Evolutionary conservation across 176 grass and related monocot species (phyloP).

Genomic region (Lolium rigidum): DNA sequence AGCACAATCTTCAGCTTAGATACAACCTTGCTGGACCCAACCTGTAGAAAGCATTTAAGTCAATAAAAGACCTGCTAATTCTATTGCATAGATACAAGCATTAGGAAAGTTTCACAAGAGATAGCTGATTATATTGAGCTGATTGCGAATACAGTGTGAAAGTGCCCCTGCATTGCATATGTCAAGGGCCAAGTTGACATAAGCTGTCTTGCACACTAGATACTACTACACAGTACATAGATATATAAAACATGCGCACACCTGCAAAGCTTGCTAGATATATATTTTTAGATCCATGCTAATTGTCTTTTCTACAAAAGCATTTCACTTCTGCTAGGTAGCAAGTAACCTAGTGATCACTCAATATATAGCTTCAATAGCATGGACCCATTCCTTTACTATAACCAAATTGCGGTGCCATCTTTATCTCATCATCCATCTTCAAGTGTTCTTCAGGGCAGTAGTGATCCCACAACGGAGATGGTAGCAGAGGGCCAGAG

Average conservation of each 20-base stretch:
- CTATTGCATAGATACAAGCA: slow-evolving; percentile 29
- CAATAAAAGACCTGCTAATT: slow-evolving; percentile 28
- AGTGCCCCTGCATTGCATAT: slow-evolving; percentile 44
- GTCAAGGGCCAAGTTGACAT: slow-evolving; percentile 42
- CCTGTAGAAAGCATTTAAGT: slow-evolving; percentile 29
- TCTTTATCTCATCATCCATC: slow-evolving; percentile 71
- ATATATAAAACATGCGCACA: slow-evolving; percentile 45
- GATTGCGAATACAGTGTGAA: slow-evolving; percentile 48
- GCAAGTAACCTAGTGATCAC: slow-evolving; percentile 38
- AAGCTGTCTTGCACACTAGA: slow-evolving; percentile 49
- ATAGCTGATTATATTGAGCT: slow-evolving; percentile 40
- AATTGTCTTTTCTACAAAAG: slow-evolving; percentile 47
- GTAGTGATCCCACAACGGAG: slow-evolving; percentile 53
- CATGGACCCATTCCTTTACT: slow-evolving; percentile 47
- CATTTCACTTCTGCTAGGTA: slow-evolving; percentile 60
- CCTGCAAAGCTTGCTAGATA: slow-evolving; percentile 39
- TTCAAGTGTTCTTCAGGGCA: slow-evolving; percentile 53
- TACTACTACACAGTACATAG: slow-evolving; percentile 27
- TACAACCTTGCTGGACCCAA: background rate
- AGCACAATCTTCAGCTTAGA: slow-evolving; percentile 23
- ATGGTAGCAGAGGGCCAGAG: slow-evolving; percentile 32
- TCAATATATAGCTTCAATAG: slow-evolving; percentile 52
- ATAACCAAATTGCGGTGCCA: slow-evolving; percentile 44
- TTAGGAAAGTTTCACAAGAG: slow-evolving; percentile 22
- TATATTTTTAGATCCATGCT: slow-evolving; percentile 49